Conservation (phyloP, 768 basidiomycete genomes). For the Melanogaster broomeanus region DNA sequence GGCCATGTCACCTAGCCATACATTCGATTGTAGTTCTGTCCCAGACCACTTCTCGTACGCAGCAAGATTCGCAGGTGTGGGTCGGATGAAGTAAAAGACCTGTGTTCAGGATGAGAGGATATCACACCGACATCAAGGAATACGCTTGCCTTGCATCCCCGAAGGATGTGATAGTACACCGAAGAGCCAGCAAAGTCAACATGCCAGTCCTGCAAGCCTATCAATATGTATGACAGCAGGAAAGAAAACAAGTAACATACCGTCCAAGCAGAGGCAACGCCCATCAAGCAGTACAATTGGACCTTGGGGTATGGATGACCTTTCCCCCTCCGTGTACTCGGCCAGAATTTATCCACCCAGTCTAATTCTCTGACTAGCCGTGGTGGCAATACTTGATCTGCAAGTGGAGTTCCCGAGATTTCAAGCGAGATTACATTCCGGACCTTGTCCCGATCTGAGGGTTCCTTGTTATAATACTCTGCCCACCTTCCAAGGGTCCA, state of each 20-base stretch:
- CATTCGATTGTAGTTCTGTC: constrained; percentile 81
- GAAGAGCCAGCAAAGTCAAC: constrained; percentile 97
- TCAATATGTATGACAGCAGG: not conserved
- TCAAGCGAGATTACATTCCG: constrained; percentile 96
- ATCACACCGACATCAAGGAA: not conserved
- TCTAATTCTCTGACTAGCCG: constrained; percentile 85
- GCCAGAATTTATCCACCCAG: constrained; percentile 98
- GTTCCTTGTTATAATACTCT: constrained; percentile 74
- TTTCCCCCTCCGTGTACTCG: constrained; percentile 69
- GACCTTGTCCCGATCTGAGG: constrained; percentile 76
- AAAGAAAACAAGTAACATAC: constrained; percentile 45
- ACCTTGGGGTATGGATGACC: constrained; percentile 88
- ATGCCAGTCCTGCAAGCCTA: constrained; percentile 83
- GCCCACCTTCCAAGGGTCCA: constrained; percentile 95
- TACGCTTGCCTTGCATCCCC: constrained; percentile 70
- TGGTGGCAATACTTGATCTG: constrained; percentile 79
- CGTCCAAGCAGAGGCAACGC: constrained; percentile 91
- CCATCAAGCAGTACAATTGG: constrained; percentile 96
- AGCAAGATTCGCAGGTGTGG: constrained; percentile 80
- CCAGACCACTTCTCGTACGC: constrained; percentile 96
- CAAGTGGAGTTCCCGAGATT: constrained; percentile 83
- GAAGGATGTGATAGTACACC: constrained; percentile 95
- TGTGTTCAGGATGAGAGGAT: constrained; percentile 31
- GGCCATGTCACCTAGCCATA: constrained; percentile 92
- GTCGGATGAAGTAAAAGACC: constrained; percentile 95